Evolutionary conservation across 108 stramenopile genomes (phyloP).

Genomic region (Fragilaria crotonensis): DNA sequence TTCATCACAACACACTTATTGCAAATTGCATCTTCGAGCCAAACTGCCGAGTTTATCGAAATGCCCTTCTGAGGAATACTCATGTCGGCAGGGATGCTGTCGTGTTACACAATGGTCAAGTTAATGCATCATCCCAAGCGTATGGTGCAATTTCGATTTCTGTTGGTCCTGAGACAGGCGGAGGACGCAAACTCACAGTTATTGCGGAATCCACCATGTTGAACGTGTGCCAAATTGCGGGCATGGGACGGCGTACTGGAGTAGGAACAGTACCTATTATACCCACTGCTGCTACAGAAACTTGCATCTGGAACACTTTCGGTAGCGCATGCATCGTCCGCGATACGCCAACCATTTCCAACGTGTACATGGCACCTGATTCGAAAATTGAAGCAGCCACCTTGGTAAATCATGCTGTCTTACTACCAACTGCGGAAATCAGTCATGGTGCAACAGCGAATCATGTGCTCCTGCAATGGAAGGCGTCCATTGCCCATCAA

Average conservation of each 20-base stretch:
- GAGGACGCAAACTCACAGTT: slow-evolving; percentile 37
- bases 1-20: slow-evolving; percentile 50
- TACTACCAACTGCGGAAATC: slow-evolving; percentile 49
- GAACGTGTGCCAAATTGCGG: slow-evolving; percentile 48
- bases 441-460: slow-evolving; percentile 32
- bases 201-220: slow-evolving; percentile 54
- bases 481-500: slow-evolving; percentile 39
- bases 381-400: slow-evolving; percentile 54
- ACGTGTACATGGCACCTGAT: slow-evolving; percentile 40
- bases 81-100: slow-evolving; percentile 43
- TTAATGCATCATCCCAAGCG: slow-evolving; percentile 20
- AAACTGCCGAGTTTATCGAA: slow-evolving; percentile 51
- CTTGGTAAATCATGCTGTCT: slow-evolving; percentile 35
- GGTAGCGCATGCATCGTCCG: slow-evolving; percentile 31
- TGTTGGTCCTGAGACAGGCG: slow-evolving; percentile 77
- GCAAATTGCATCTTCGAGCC: slow-evolving; percentile 43
- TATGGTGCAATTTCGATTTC: slow-evolving; percentile 43
- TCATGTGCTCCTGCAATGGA: slow-evolving; percentile 68
- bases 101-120: slow-evolving; percentile 53
- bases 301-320: neutral
- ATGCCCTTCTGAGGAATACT: slow-evolving; percentile 43
- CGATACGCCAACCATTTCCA: slow-evolving; percentile 47
- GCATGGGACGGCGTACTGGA: slow-evolving; percentile 11
- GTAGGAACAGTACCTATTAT: neutral
- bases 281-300: neutral